These are phyloP conservation scores for Coniosporium tulheliwenetii DNA, from an alignment of 2,329 filamentous ascomycete species.

Conservation along the genomic window DNA sequence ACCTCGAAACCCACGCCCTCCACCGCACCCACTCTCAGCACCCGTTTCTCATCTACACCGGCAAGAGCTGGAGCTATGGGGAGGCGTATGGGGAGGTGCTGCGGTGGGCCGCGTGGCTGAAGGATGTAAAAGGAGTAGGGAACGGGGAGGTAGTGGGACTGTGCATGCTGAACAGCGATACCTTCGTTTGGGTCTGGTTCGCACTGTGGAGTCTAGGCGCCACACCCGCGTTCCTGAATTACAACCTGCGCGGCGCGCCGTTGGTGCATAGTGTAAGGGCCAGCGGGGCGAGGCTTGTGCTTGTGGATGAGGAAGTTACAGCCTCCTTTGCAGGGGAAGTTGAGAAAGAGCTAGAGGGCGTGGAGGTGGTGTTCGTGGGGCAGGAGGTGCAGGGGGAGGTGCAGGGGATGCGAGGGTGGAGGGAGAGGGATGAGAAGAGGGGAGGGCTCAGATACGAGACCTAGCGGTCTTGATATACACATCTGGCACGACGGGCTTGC, in stretches of 20 bases:
- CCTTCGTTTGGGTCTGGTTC: constrained; percentile 59
- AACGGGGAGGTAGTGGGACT: constrained; percentile 65
- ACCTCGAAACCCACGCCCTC: constrained; percentile 51
- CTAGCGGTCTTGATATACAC: constrained; percentile 71
- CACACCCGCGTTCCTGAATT: constrained; percentile 75
- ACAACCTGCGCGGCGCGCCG: constrained; percentile 58
- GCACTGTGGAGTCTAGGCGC: constrained; percentile 74
- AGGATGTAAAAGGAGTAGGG: constrained; percentile 44
- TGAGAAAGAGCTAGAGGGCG: constrained; percentile 23
- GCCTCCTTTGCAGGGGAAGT: constrained; percentile 40
- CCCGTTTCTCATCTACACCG: constrained; percentile 52
- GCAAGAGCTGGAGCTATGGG: constrained; percentile 55
- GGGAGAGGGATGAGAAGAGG: constrained; percentile 26
- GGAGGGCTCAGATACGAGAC: constrained; percentile 20
- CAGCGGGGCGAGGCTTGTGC: constrained; percentile 48
- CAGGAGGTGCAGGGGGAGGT: constrained; percentile 41
- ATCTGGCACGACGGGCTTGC: constrained; percentile 70
- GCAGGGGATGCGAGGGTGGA: constrained; percentile 32
- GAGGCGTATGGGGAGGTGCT: constrained; percentile 56
- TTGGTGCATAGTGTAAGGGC: constrained; percentile 59
- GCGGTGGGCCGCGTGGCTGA: constrained; percentile 63
- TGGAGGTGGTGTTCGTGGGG: constrained; percentile 48
- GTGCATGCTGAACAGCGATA: constrained; percentile 67
- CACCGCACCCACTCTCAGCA: constrained; percentile 34
- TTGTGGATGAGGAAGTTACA: constrained; percentile 51